Evolutionary conservation across 768 basidiomycete species (phyloP).

Genomic region (Pleurotus sapidus): DNA sequence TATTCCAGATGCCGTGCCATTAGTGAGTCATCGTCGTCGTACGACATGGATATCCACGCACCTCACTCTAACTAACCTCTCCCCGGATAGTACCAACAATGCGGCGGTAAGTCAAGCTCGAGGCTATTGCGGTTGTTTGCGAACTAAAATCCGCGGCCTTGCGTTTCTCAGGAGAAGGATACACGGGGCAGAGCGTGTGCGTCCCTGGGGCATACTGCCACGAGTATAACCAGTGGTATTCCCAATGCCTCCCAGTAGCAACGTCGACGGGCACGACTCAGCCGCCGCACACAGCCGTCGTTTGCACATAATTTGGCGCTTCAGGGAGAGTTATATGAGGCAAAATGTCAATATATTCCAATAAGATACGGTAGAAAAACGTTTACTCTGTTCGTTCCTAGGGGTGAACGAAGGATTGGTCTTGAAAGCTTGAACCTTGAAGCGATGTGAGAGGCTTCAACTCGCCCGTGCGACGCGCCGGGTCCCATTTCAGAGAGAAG

Average conservation of each 20-base stretch:
- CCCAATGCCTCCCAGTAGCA: background rate
- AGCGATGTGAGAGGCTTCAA: too few relatives aligned
- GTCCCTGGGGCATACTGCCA: background rate
- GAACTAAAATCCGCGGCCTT: background rate
- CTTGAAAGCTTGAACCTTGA: too few relatives aligned
- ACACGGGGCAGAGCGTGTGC: background rate
- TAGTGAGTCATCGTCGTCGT: background rate
- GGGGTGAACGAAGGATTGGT: too few relatives aligned
- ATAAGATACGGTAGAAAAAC: too few relatives aligned
- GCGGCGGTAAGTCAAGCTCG: background rate
- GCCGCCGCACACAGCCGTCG: background rate
- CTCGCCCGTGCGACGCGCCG: too few relatives aligned
- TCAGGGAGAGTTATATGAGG: too few relatives aligned
- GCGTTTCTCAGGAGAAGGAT: background rate
- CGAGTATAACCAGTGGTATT: background rate
- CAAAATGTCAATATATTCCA: too few relatives aligned
- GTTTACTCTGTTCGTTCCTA: too few relatives aligned
- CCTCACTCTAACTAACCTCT: too few relatives aligned
- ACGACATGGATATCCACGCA: background rate
- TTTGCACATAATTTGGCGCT: background rate
- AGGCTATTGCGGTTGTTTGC: background rate
- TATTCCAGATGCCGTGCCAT: background rate
- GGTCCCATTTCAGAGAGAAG: too few relatives aligned
- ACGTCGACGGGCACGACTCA: background rate
- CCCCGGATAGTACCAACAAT: background rate